phyloP scores from a whole-genome alignment of 176 grass and related monocot species.

The Poa pratensis region DNA sequence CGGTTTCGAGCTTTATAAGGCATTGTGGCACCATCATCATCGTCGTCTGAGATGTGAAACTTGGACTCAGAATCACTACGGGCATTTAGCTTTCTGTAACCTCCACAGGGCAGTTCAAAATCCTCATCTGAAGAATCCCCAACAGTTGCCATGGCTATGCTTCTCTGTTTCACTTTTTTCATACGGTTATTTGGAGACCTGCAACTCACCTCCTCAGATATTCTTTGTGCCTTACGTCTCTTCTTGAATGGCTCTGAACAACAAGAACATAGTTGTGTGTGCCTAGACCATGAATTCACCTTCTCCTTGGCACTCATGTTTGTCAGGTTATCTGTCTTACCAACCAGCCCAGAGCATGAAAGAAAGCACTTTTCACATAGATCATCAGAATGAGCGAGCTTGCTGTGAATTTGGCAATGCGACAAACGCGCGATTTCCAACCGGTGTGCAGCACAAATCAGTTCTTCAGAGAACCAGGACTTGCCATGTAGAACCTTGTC shows the following conservation, averaged over 20 bases:
- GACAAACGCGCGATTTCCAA: slow-evolving; percentile 73
- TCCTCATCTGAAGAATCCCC: slow-evolving; percentile 45
- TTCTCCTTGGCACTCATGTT: slow-evolving; percentile 41
- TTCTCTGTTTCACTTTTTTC: slow-evolving; percentile 46
- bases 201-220: slow-evolving; percentile 31
- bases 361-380: slow-evolving; percentile 64
- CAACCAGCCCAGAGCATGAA: slow-evolving; percentile 45
- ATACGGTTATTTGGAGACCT: slow-evolving; percentile 28
- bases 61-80: slow-evolving; percentile 59
- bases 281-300: not conserved
- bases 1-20: slow-evolving; percentile 2
- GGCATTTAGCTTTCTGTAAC: slow-evolving; percentile 64
- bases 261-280: slow-evolving; percentile 48
- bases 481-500: slow-evolving; percentile 59
- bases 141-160: slow-evolving; percentile 32
- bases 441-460: slow-evolving; percentile 71
- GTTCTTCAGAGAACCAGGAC: slow-evolving; percentile 72
- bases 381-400: slow-evolving; percentile 56
- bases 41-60: slow-evolving; percentile 45
- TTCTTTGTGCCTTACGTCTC: slow-evolving; percentile 16
- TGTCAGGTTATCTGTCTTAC: slow-evolving; percentile 33
- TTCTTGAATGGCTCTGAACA: slow-evolving; percentile 61
- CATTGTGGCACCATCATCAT: slow-evolving; percentile 30
- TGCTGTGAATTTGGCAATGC: slow-evolving; percentile 65
- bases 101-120: slow-evolving; percentile 43